Evolutionary conservation across 1,284 basidiomycete genomes (phyloP).

Genomic region (Ustilago cynodontis): DNA sequence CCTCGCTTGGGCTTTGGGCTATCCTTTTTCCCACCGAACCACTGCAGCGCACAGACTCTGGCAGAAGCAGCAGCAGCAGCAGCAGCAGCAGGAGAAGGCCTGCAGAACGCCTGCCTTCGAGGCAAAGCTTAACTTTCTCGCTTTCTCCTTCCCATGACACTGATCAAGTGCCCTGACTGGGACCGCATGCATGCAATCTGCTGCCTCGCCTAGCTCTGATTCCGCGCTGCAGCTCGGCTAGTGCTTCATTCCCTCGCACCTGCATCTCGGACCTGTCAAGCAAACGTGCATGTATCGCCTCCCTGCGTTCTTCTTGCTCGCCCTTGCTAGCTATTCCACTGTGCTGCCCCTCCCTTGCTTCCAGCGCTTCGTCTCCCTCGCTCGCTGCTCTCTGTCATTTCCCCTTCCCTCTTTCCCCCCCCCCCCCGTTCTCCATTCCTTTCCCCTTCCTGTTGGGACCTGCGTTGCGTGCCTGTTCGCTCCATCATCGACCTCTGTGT

Average conservation of each 20-base stretch:
- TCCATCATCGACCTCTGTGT: neutral
- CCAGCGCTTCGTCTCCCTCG: conserved; percentile 2
- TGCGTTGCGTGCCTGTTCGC: conserved; percentile 10
- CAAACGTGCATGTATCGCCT: conserved; percentile 44
- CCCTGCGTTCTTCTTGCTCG: conserved; percentile 8
- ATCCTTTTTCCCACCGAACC: conserved; percentile 16
- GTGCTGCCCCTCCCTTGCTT: conserved; percentile 24
- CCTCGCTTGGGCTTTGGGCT: conserved; percentile 26
- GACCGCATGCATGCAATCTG: conserved; percentile 3
- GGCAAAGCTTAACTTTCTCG: neutral
- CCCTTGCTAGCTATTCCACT: no score
- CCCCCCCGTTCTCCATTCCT: neutral
- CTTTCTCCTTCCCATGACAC: no score
- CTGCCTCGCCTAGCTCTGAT: conserved; percentile 15
- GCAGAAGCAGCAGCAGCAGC: no score
- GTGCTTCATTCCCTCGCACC: conserved; percentile 42
- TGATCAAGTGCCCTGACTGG: neutral
- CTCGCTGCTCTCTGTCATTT: neutral
- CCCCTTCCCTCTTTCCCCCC: neutral
- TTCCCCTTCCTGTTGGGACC: conserved; percentile 7
- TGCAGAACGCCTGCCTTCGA: neutral
- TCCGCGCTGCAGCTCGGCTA: conserved; percentile 43
- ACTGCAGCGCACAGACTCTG: conserved; percentile 20
- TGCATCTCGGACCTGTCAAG: conserved; percentile 60
- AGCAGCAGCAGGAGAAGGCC: conserved; percentile 7